Percentiles rank a stretch among this genome's conserved stretches.
Conservation (phyloP, 768 basidiomycete genomes). For the Hygrophorus russula region DNA sequence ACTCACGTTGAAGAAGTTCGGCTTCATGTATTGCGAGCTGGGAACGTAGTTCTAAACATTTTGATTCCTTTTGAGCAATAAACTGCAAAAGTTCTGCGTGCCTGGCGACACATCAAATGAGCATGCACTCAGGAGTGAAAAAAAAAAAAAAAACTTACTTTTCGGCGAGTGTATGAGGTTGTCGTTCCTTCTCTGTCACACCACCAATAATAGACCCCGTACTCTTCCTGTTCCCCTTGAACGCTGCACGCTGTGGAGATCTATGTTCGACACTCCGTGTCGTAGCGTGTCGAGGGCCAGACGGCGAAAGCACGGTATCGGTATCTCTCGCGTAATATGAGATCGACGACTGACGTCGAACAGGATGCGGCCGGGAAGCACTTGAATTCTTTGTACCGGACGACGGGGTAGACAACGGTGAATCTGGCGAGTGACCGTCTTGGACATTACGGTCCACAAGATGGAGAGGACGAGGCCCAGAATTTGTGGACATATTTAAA, state of each 20-base stretch:
- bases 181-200: constrained; percentile 17
- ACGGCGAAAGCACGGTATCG: constrained; percentile 10
- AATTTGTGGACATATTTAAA: constrained; percentile 13
- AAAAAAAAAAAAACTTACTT: constrained; percentile 35
- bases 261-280: constrained; percentile 14
- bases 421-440: constrained; percentile 8
- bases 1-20: constrained; percentile 54
- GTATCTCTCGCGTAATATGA: constrained; percentile 31
- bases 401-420: constrained; percentile 7
- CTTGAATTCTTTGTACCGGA: background rate
- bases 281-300: constrained; percentile 9
- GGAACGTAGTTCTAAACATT: constrained; percentile 70
- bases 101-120: constrained; percentile 22
- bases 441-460: constrained; percentile 26
- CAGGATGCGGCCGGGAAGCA: constrained; percentile 3
- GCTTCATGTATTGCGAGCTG: constrained; percentile 64
- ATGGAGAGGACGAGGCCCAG: constrained; percentile 38
- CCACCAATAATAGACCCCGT: constrained; percentile 11
- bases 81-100: constrained; percentile 74
- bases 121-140: background rate
- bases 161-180: constrained; percentile 58
- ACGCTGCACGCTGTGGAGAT: constrained; percentile 5
- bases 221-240: constrained; percentile 19
- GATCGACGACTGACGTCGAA: constrained; percentile 42
- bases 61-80: constrained; percentile 81